Conservation (phyloP, 345 rosid genomes). For the Theobroma cacao region DNA sequence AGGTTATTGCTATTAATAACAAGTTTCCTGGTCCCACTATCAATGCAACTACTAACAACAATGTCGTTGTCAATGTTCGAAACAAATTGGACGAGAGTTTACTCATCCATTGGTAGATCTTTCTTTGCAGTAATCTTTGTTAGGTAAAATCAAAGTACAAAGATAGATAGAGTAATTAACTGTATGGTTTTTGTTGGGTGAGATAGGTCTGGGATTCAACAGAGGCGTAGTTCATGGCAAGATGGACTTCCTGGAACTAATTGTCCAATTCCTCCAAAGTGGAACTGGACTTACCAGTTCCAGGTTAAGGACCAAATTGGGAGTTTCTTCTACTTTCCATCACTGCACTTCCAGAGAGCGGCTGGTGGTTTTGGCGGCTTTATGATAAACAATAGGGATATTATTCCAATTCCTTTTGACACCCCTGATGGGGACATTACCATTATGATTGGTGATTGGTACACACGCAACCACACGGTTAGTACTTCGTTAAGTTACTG, state of each 20-base stretch:
- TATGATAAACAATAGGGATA: conserved; percentile 64
- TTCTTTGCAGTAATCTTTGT: background rate
- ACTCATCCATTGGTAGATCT: conserved; percentile 78
- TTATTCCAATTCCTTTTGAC: conserved; percentile 83
- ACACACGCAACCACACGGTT: conserved; percentile 89
- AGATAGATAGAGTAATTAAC: background rate
- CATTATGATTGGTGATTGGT: conserved; percentile 92
- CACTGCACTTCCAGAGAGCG: conserved; percentile 93
- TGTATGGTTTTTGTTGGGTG: conserved; percentile 5
- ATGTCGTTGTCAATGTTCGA: conserved; percentile 77
- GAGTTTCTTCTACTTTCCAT: conserved; percentile 98
- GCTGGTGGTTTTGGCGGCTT: conserved; percentile 92
- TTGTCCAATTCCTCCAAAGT: conserved; percentile 97
- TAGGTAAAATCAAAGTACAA: background rate
- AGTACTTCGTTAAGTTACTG: conserved; percentile 25
- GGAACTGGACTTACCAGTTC: conserved; percentile 99
- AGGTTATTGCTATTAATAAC: conserved; percentile 95
- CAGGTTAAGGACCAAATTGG: conserved; percentile 99
- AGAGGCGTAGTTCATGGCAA: conserved; percentile 97
- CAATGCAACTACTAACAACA: conserved; percentile 87
- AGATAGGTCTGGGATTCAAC: conserved; percentile 85
- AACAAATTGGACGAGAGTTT: conserved; percentile 86
- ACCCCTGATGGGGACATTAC: conserved; percentile 81
- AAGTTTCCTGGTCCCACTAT: conserved; percentile 91
- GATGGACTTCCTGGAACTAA: conserved; percentile 94